Evolutionary conservation across 202 grass and related monocot species (phyloP).

Genomic region (Sporobolus alterniflorus): DNA sequence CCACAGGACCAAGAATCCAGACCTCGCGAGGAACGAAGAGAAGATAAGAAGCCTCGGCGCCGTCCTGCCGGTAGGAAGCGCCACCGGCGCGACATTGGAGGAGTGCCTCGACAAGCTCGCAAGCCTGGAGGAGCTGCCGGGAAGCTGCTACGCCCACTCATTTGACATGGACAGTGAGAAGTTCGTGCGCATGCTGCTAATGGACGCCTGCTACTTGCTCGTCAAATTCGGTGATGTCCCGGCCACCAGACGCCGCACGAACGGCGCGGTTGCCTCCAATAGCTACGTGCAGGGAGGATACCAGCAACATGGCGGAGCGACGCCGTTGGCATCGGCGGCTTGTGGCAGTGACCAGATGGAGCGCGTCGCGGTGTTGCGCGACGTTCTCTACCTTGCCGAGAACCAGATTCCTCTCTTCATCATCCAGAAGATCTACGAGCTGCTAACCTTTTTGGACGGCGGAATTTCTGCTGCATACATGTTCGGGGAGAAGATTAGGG

Average conservation of each 20-base stretch:
- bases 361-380: constrained; percentile 12
- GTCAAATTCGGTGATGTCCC: neutral
- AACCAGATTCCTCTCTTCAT: constrained; percentile 35
- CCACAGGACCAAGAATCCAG: neutral
- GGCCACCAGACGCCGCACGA: no score
- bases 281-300: neutral
- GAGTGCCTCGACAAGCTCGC: neutral
- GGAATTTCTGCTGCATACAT: neutral
- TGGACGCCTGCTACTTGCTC: constrained; percentile 24
- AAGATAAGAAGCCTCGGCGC: neutral
- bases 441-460: neutral
- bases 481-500: neutral
- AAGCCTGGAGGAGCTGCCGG: rapidly evolving
- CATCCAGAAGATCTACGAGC: constrained; percentile 11
- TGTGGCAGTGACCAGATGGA: neutral
- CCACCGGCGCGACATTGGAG: no score
- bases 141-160: neutral
- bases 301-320: neutral
- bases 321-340: neutral
- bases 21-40: neutral
- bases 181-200: constrained; percentile 26
- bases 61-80: neutral
- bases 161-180: neutral
- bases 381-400: constrained; percentile 30
- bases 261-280: neutral